Base-by-base conservation (phyloP, 1,284 basidiomycete species). In the Puccinia novopanici region DNA sequence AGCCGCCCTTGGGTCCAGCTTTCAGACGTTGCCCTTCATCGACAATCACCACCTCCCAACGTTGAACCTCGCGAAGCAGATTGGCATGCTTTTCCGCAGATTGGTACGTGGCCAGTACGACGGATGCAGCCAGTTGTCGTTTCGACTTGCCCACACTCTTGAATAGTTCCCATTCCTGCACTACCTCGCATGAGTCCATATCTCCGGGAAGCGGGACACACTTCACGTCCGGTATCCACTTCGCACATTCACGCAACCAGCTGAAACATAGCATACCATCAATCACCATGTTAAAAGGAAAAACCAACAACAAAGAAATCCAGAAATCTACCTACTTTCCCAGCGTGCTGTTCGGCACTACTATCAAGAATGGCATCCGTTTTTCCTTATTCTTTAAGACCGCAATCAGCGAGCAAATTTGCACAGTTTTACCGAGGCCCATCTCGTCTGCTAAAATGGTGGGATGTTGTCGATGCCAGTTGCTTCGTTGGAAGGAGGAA, bases 401-500 rank as follows among this genome's bases (percentile, higher is more conserved):
- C 3, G 93, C 94, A 5, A 99, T 87, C 86, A 95, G 93, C 0
- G 92, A 91, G 42, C 91, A 91, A 61, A 98, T 91, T 86, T 98
- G 94, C 3, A 98, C 92, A 0, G 95, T 98, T 88, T 95, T 95
- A 0, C 93, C 94, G 90, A 95, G 82, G 85, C 87, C 95, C 96
- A 99, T 98, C 86, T 98, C 96, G 84, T 99, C 96, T 2, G 95
- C 95, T n/a, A 98, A 89, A 83, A 98, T 98, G 83, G 92, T 95
- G 54, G 91, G 91, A 82, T 95, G 93, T 63, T 89, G 88, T 83
- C 90, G 91, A 90, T 91, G 93, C 92, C 94, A 95, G 83, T 96
- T 95, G 84, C 91, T 89, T 82, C 40, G 13, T 71, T 40, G 15
- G 5, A 37, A 37, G 10, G 50, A 67, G 12, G 22, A 65, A 13